phyloP scores from a whole-genome alignment of 257 asterid species.

The Solanum chmielewskii region DNA sequence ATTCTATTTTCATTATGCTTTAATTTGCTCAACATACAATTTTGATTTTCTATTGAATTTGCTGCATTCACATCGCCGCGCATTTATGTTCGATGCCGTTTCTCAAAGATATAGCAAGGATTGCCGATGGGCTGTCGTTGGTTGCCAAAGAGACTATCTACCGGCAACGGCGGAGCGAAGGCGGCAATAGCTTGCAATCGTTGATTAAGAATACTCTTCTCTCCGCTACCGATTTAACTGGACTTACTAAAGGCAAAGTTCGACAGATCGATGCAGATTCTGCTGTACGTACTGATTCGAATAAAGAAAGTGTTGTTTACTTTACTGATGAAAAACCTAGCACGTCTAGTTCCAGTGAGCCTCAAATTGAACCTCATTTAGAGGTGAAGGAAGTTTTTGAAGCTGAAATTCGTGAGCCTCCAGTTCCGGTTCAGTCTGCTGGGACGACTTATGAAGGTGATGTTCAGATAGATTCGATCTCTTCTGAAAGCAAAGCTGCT shows the following conservation, averaged over 20 bases:
- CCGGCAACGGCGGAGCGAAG: conserved; percentile 8
- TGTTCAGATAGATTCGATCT: background rate
- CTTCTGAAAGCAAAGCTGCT: background rate
- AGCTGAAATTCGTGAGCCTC: background rate
- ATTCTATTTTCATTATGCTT: background rate
- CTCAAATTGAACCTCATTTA: background rate
- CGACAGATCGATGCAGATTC: conserved; percentile 8
- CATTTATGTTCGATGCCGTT: conserved; percentile 21
- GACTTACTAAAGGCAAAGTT: conserved; percentile 66
- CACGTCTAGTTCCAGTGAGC: background rate
- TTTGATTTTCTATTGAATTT: background rate
- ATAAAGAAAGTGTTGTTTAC: background rate
- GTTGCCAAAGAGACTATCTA: conserved; percentile 58
- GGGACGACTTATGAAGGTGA: conserved; percentile 5
- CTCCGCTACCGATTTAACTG: conserved; percentile 59
- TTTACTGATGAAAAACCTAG: background rate
- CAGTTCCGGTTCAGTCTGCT: background rate
- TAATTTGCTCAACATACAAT: background rate
- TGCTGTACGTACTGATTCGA: background rate
- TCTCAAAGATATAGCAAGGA: conserved; percentile 43
- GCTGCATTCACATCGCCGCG: background rate
- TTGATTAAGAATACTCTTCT: conserved; percentile 41
- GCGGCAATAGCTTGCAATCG: conserved; percentile 17
- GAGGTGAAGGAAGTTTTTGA: background rate
- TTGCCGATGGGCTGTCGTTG: conserved; percentile 58